These are phyloP conservation scores for Talaromyces adpressus DNA, from an alignment of 495 filamentous ascomycete genomes.

Conservation along the genomic window DNA sequence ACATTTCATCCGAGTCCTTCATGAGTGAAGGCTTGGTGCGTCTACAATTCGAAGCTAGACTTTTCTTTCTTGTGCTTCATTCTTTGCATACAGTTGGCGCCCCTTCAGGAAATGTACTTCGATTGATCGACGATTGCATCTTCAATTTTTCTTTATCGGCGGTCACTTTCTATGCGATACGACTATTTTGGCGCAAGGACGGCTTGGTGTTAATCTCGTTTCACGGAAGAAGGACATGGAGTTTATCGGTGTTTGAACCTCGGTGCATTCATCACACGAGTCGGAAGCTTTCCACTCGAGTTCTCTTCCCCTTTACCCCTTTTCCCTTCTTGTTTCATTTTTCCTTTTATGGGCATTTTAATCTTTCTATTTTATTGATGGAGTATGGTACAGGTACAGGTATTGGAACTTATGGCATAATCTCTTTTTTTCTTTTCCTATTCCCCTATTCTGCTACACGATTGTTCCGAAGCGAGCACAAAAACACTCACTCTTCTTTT, in stretches of 20 bases:
- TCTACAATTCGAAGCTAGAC: not conserved
- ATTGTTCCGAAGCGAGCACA: not conserved
- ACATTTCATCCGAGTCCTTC: not conserved
- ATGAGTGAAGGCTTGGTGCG: constrained; percentile 4
- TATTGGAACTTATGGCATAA: constrained; percentile 4
- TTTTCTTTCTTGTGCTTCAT: not conserved
- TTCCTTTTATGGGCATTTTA: constrained; percentile 6
- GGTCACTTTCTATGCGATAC: not conserved
- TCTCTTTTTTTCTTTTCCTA: not conserved
- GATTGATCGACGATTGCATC: not conserved
- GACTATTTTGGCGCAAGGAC: constrained; percentile 4
- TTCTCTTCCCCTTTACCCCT: constrained; percentile 8
- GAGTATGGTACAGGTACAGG: constrained; percentile 4
- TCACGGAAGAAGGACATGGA: constrained; percentile 6
- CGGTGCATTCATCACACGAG: not conserved
- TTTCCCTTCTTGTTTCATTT: constrained; percentile 14
- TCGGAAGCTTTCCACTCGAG: not conserved
- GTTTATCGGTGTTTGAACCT: not conserved
- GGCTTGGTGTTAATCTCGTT: constrained; percentile 9
- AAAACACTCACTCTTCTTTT: constrained; percentile 8
- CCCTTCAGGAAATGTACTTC: not conserved
- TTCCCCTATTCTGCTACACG: not conserved
- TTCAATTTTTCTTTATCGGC: not conserved
- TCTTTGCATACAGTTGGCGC: not conserved
- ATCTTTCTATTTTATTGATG: constrained; percentile 2